These are phyloP conservation scores for Hirschfeldia incana DNA, from an alignment of 345 rosid species.

Conservation along the genomic window DNA sequence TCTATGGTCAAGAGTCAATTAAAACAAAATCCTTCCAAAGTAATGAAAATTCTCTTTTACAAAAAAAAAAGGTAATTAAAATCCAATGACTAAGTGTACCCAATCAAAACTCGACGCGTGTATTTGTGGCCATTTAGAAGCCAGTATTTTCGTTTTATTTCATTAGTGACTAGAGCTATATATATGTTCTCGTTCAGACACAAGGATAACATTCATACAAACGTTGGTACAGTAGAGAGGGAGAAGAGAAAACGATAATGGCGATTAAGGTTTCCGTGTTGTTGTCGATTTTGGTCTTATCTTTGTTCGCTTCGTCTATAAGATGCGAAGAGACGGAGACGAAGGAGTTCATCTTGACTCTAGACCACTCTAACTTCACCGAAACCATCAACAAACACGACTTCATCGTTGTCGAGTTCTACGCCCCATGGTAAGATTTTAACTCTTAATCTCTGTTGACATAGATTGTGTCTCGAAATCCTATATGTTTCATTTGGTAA, in stretches of 20 bases:
- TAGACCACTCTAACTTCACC: conserved; percentile 85
- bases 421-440: conserved; percentile 85
- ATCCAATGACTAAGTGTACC: conserved; percentile 22
- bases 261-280: conserved; percentile 45
- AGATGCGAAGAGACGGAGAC: conserved; percentile 54
- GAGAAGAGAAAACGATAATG: conserved; percentile 40
- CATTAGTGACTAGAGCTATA: not conserved
- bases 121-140: not conserved
- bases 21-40: conserved; percentile 7
- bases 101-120: conserved; percentile 8
- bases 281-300: conserved; percentile 36
- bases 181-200: not conserved
- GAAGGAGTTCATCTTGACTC: conserved; percentile 78
- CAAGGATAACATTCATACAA: not conserved
- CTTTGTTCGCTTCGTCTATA: conserved; percentile 42
- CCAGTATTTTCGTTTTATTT: conserved; percentile 4
- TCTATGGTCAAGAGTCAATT: conserved; percentile 20
- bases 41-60: not conserved
- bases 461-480: not conserved
- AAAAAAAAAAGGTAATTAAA: not conserved
- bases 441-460: not conserved
- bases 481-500: conserved; percentile 7
- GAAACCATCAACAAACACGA: conserved; percentile 75
- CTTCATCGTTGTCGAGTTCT: conserved; percentile 91
- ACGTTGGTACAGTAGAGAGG: not conserved